Base-by-base conservation (phyloP, 2,329 filamentous ascomycete species). In the Ophiosphaerella herpotricha region DNA sequence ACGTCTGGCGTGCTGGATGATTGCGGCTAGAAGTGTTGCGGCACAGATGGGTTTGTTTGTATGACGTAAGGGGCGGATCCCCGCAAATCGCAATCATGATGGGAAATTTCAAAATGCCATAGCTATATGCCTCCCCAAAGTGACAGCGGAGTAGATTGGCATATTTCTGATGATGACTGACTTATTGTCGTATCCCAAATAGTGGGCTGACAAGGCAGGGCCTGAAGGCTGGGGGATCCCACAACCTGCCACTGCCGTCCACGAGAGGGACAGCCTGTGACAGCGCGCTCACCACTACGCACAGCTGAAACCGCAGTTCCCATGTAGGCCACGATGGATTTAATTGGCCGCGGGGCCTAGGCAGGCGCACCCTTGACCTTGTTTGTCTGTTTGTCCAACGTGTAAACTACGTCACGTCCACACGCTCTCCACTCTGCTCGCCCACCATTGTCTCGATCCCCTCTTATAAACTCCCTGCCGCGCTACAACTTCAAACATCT, bases 341-440 rank as follows among this genome's bases (percentile, higher is more conserved):
- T 46, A 50, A 67, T 67, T 67, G 63, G 64, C 53, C 58, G 46
- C 43, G 34, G 43, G 26, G 46, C 44, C 36, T 42, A 57, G 56
- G 54, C 55, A 60, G 51, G 50, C 52, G 57, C 57, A 46, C 32
- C 54, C 46, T 50, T 47, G 50, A 52, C 46, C 57, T 60, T 60
- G 58, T 60, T 60, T 55, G 57, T 40, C 49, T 36, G 32, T 42
- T 52, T 48, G 47, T 47, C 43, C 43, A 47, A 66, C 59, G 63
- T 65, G 56, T 54, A 57, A 50, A 55, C 58, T 67, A 72, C 68
- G 67, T 70, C 65, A 68, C 63, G 45, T 11, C 16, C 47, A 57
- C 55, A 53, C 51, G 50, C 38, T 29, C 52, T 29, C 38, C 44
- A 16, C 38, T 43, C 39, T 52, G 37, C 39, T 46, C 50, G 39